These are phyloP conservation scores for Arabis alpina DNA, from an alignment of 345 rosid species.

Conservation along the genomic window DNA sequence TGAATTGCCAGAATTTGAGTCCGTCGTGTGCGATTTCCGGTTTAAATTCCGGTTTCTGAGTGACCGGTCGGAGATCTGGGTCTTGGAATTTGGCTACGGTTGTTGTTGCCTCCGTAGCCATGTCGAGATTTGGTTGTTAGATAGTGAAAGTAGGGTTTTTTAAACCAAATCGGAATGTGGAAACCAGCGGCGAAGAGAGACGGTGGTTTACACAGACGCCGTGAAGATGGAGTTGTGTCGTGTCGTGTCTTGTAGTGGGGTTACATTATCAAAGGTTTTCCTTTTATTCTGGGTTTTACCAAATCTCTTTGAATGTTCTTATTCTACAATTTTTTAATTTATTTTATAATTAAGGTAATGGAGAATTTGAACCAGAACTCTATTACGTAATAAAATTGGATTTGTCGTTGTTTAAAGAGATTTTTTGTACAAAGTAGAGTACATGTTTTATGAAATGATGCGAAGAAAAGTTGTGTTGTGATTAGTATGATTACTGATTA, in stretches of 20 bases:
- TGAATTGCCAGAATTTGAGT: slow-evolving; percentile 91
- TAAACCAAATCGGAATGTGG: slow-evolving; percentile 8
- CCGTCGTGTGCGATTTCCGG: slow-evolving; percentile 73
- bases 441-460: not conserved
- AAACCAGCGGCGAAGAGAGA: slow-evolving; percentile 22
- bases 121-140: slow-evolving; percentile 1
- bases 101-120: slow-evolving; percentile 67
- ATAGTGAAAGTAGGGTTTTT: slow-evolving; percentile 14
- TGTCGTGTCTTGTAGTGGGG: not conserved
- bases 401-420: too few relatives aligned
- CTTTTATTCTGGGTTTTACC: slow-evolving; percentile 9
- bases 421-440: too few relatives aligned
- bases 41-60: slow-evolving; percentile 48
- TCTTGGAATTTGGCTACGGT: slow-evolving; percentile 43
- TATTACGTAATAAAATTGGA: not conserved
- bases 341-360: not conserved
- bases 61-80: slow-evolving; percentile 49
- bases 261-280: slow-evolving; percentile 24
- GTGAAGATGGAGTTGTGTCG: not conserved
- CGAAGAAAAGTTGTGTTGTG: not conserved
- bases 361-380: slow-evolving; percentile 23
- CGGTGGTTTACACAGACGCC: slow-evolving; percentile 21
- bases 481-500: slow-evolving; percentile 24
- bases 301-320: slow-evolving; percentile 30
- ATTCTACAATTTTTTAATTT: not conserved